A percentile compares a stretch with the other conserved stretches of the same genome.
phyloP scores from a whole-genome alignment of 106 monocot genomes.

The Amphibolis antarctica region DNA sequence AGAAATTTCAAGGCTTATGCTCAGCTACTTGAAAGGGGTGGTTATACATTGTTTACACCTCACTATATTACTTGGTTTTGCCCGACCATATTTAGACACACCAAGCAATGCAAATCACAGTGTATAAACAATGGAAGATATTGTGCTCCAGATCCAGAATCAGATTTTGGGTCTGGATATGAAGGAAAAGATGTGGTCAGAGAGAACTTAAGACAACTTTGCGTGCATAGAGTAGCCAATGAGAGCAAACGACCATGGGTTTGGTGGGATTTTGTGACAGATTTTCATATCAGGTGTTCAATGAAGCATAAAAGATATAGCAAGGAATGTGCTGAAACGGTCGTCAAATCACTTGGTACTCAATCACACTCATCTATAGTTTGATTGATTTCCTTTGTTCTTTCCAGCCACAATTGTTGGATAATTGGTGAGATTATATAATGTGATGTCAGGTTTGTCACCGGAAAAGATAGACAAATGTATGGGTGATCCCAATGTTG shows the following conservation, averaged over 20 bases:
- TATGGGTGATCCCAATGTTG: slow-evolving; percentile 82
- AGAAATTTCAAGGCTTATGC: slow-evolving; percentile 67
- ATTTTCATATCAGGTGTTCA: slow-evolving; percentile 68
- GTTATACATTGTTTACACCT: slow-evolving; percentile 64
- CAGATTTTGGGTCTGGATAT: slow-evolving; percentile 55
- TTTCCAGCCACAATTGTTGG: too few species aligned
- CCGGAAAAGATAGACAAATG: slow-evolving; percentile 57
- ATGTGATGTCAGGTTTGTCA: slow-evolving; percentile 28
- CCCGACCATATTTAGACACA: slow-evolving; percentile 46
- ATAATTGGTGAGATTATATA: too few species aligned
- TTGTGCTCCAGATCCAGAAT: slow-evolving; percentile 75
- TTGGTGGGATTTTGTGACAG: slow-evolving; percentile 89
- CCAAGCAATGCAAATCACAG: slow-evolving; percentile 86
- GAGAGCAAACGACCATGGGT: slow-evolving; percentile 65
- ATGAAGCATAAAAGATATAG: slow-evolving; percentile 77
- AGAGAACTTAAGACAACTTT: slow-evolving; percentile 65
- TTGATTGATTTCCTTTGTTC: neutral
- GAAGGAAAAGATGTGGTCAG: slow-evolving; percentile 74
- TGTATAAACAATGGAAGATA: slow-evolving; percentile 82
- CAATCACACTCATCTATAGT: neutral
- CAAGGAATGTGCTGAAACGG: slow-evolving; percentile 64
- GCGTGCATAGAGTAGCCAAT: slow-evolving; percentile 61
- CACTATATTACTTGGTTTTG: slow-evolving; percentile 91
- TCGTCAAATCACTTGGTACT: slow-evolving; percentile 52
- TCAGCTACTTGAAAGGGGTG: slow-evolving; percentile 61